Conservation (phyloP, 371 early-diverging fungal genomes). For the Mucor indicus region DNA sequence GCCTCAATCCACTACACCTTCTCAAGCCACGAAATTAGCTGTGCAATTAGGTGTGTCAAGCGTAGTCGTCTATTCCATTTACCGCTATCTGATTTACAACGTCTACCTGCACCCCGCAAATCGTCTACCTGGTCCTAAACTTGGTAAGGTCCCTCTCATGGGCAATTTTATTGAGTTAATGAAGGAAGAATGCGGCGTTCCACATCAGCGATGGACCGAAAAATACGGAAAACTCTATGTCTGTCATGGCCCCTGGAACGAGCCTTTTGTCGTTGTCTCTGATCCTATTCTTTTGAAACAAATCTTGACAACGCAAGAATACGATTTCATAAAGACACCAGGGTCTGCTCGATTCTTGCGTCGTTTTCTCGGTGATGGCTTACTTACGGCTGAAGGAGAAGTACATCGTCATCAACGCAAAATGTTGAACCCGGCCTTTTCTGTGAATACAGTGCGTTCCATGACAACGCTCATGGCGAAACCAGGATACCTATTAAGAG, state of each 20-base stretch:
- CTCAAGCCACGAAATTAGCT: slow-evolving; percentile 2
- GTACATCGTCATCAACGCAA: slow-evolving; percentile 64
- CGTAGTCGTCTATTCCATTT: slow-evolving; percentile 10
- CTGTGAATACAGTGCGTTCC: slow-evolving; percentile 42
- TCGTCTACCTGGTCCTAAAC: slow-evolving; percentile 59
- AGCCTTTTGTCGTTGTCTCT: slow-evolving; percentile 43
- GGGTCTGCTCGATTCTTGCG: slow-evolving; percentile 21
- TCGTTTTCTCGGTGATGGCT: slow-evolving; percentile 49
- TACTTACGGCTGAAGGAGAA: slow-evolving; percentile 58
- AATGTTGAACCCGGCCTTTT: slow-evolving; percentile 67
- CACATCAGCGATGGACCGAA: slow-evolving; percentile 50
- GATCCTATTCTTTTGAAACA: slow-evolving; percentile 53
- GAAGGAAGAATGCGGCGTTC: slow-evolving; percentile 45
- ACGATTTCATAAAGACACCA: slow-evolving; percentile 48
- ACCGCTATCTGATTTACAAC: slow-evolving; percentile 32
- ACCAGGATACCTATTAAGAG: slow-evolving; percentile 27
- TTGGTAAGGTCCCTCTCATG: slow-evolving; percentile 45
- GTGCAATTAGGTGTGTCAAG: slow-evolving; percentile 11
- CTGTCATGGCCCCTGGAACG: slow-evolving; percentile 51
- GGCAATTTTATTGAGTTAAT: slow-evolving; percentile 52
- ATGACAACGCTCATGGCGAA: slow-evolving; percentile 43
- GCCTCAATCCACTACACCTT: no score
- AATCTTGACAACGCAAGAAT: slow-evolving; percentile 44
- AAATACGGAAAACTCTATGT: slow-evolving; percentile 51
- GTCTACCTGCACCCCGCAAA: slow-evolving; percentile 45